These are phyloP conservation scores for Lasiosphaeria hispida DNA, from an alignment of 495 filamentous ascomycete species.

Conservation along the genomic window DNA sequence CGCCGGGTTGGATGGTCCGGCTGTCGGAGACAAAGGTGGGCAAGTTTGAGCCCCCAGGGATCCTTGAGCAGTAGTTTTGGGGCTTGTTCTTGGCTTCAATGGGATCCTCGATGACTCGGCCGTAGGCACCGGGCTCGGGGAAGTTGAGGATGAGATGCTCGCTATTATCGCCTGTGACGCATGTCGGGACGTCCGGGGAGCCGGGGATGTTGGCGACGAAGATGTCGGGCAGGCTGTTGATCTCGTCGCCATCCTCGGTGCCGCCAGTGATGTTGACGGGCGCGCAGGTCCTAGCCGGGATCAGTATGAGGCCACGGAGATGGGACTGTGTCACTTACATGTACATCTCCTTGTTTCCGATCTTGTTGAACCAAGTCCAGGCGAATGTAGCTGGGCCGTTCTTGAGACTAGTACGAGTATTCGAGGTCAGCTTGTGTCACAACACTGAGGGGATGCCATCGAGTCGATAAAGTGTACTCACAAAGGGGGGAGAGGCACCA, in stretches of 20 bases:
- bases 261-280: constrained; percentile 51
- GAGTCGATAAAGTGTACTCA: not conserved
- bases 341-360: constrained; percentile 61
- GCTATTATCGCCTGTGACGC: constrained; percentile 15
- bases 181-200: constrained; percentile 11
- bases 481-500: constrained; percentile 26
- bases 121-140: constrained; percentile 23
- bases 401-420: constrained; percentile 14
- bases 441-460: not conserved
- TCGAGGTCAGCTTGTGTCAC: not conserved
- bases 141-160: constrained; percentile 25
- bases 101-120: constrained; percentile 17
- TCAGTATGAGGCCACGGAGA: not conserved
- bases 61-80: constrained; percentile 1
- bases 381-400: constrained; percentile 44
- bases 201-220: constrained; percentile 57
- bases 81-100: not conserved
- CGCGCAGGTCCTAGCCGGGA: constrained; percentile 47
- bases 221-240: constrained; percentile 49
- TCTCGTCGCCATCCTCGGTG: constrained; percentile 22
- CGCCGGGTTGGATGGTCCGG: not conserved
- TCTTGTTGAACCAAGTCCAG: constrained; percentile 61
- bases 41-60: not conserved
- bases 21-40: not conserved
- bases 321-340: constrained; percentile 28